Conservation (phyloP, 768 basidiomycete genomes). For the Austroboletus eburneus region DNA sequence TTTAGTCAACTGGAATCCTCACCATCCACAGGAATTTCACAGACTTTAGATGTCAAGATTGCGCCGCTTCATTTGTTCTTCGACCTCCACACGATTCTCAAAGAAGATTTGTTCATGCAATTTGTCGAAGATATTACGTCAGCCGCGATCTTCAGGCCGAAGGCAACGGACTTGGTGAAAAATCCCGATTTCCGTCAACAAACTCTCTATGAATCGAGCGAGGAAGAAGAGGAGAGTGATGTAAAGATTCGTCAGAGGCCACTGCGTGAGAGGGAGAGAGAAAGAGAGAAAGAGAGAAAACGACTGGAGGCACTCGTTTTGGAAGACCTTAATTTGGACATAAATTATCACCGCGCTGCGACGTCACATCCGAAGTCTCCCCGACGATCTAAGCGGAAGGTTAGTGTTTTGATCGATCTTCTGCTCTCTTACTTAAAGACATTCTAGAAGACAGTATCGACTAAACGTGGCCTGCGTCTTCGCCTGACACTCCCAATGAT, state of each 20-base stretch:
- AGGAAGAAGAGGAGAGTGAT: constrained; percentile 16
- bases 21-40: constrained; percentile 1
- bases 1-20: constrained; percentile 5
- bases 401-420: constrained; percentile 3
- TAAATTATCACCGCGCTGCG: constrained; percentile 37
- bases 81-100: constrained; percentile 51
- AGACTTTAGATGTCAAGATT: constrained; percentile 35
- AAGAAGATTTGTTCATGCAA: constrained; percentile 35
- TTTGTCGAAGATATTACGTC: constrained; percentile 48
- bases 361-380: constrained; percentile 5
- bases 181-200: background rate
- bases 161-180: background rate
- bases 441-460: constrained; percentile 8
- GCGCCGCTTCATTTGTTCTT: constrained; percentile 74
- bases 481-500: constrained; percentile 50
- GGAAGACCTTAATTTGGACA: constrained; percentile 54
- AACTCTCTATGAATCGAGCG: constrained; percentile 3
- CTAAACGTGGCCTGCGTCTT: constrained; percentile 18
- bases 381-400: constrained; percentile 14
- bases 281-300: constrained; percentile 36
- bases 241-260: constrained; percentile 24
- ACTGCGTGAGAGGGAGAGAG: constrained; percentile 14
- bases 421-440: constrained; percentile 3
- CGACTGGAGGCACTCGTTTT: constrained; percentile 49
- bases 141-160: constrained; percentile 11